Base-by-base conservation (phyloP, 208 protist genomes). In the Trypanosoma melophagium region DNA sequence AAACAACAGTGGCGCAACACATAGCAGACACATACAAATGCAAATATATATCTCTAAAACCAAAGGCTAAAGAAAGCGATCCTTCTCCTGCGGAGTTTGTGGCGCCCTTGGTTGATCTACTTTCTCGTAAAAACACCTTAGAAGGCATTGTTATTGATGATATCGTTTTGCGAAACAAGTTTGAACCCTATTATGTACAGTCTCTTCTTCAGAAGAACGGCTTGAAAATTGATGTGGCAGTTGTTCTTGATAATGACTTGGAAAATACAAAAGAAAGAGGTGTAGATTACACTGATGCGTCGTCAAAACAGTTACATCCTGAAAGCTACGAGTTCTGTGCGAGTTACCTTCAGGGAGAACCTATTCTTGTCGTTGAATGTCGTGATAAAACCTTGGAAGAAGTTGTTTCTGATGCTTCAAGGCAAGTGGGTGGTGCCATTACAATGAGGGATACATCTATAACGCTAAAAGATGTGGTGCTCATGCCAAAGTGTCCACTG, bases 121-220 rank as follows among this genome's bases (percentile, higher is more conserved):
- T 94, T 38, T 52, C 60, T 38, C 52, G 31, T 28, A 86, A 87
- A 66, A 40, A 54, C 14, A 53, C 70, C 7, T 64, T 85, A 45
- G 84, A 78, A 35, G 89, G 86, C 17, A 74, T 95, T 21, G 86
- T 95, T 28, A 82, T 95, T 68, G 89, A 95, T 61, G 89, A 95
- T 69, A 78, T 79, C 25, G 68, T 95, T 40, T 65, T 81, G n/a
- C 64, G 76, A 16, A 91, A 81, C 44, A 85, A 81, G 60, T 93
- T 77, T 66, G 86, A 95, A 19, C 77, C 83, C 0, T 80, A 95
- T 76, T 92, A 90, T 66, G 79, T 91, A 13, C 69, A 82, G 54
- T 71, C 77, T 60, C 71, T 90, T 54, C 67, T 95, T 28, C 60
- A 83, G 59, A 69, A 78, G 58, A 64, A 80, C 49, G 72, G 76